Percentiles rank a stretch among this genome's conserved stretches.
phyloP scores from a whole-genome alignment of 2,329 filamentous ascomycete genomes.

The Cladosporium sp. region DNA sequence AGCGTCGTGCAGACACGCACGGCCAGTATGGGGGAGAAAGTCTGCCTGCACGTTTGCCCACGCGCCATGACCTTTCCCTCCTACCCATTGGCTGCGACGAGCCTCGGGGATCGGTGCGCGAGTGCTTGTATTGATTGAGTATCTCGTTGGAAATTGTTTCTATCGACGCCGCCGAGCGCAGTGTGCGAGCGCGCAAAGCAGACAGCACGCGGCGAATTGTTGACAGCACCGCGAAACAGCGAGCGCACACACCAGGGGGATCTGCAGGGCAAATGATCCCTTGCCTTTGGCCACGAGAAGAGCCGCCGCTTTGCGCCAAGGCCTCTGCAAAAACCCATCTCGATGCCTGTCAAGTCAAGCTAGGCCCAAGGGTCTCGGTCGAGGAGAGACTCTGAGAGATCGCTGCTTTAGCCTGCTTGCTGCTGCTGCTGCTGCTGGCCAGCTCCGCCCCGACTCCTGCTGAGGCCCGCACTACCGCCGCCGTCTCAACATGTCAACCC shows the following conservation, averaged over 20 bases:
- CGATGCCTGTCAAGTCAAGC: no score
- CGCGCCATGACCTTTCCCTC: background rate
- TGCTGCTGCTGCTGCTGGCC: no score
- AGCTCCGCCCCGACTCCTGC: background rate
- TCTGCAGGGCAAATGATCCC: conserved; percentile 7
- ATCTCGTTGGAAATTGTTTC: background rate
- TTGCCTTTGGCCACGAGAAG: background rate
- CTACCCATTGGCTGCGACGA: conserved; percentile 1
- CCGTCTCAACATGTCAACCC: background rate
- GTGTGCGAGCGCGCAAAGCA: background rate
- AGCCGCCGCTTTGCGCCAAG: background rate
- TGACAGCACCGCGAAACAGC: background rate
- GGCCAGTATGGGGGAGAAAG: conserved; percentile 6
- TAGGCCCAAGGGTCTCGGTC: no score
- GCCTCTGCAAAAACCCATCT: no score
- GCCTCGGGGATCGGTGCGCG: background rate
- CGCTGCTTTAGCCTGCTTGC: no score
- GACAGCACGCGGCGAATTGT: background rate
- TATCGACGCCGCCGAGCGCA: no score
- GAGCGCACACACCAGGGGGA: conserved; percentile 5
- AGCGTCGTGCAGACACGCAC: conserved; percentile 7
- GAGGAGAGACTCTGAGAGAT: background rate
- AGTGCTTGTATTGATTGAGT: background rate
- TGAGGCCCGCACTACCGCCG: background rate
- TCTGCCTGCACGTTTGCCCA: background rate